Conservation (phyloP, 2,329 filamentous ascomycete genomes). For the Apiospora pterosperma region DNA sequence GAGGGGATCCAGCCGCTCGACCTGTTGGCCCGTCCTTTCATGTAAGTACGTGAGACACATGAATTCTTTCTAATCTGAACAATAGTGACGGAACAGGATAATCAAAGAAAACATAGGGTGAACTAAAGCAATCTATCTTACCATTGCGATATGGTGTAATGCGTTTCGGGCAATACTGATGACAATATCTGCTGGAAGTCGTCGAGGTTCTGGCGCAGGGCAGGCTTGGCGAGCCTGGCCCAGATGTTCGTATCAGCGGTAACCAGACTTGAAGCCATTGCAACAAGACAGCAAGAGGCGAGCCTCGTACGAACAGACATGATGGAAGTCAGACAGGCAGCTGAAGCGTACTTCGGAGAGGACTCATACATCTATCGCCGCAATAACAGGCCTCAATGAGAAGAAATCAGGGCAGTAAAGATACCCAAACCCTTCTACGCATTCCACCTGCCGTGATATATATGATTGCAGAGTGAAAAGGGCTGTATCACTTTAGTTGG, state of each 20-base stretch:
- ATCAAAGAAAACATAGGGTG: too few species aligned
- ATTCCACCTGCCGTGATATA: background rate
- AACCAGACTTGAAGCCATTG: background rate
- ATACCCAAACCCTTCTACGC: background rate
- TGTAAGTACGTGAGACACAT: too few species aligned
- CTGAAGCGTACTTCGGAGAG: too few species aligned
- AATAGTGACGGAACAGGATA: too few species aligned
- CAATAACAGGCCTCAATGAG: background rate
- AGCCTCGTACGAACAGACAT: background rate
- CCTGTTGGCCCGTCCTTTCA: too few species aligned
- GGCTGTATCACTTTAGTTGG: too few species aligned
- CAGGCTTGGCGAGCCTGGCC: background rate
- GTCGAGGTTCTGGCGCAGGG: background rate
- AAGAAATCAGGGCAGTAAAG: too few species aligned
- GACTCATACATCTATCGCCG: accelerated
- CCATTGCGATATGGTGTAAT: background rate
- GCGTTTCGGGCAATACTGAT: background rate
- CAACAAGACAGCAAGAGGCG: background rate
- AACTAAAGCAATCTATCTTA: background rate
- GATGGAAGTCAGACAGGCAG: background rate
- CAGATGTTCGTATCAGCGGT: background rate
- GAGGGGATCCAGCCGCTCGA: background rate
- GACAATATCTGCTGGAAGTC: background rate
- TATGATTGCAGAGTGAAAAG: background rate
- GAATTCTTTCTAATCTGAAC: too few species aligned